Base-by-base conservation (phyloP, 148 eudicot species). In the Silene conica region DNA sequence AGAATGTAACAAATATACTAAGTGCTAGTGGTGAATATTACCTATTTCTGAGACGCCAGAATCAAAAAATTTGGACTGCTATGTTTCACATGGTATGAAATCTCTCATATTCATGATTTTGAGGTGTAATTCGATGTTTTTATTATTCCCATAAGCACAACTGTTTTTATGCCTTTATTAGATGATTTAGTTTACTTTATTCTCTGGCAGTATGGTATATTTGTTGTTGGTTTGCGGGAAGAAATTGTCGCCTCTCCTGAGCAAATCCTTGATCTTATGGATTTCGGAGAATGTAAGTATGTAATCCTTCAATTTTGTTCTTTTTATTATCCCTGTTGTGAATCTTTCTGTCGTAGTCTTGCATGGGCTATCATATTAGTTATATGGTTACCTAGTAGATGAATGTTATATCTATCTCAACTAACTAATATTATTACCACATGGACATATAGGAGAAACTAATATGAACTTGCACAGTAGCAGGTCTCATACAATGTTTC, bases 401-500 rank as follows among this genome's bases (percentile, higher is more conserved):
- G 9, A 67, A 21, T 64, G 45, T 22, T 74, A 43, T 16, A 26
- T 23, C 21, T 43, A 43, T 58, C n/a, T 65, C 46, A 22, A 70
- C 73, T 77, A 67, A 62, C 56, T 34, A 68, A 59, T 69, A 25
- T 5, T 69, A 59, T 69, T 43, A 22, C 41, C 92, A 76, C 93
- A 90, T 80, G 89, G 99, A 28, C 99, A 92, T 80, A 87, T 90
- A 77, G 99, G 97, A 71, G 99, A 95, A 83, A 95, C 99, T 65
- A 95, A 95, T 85, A 95, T 95, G 99, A 95, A 95, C 65, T 58
- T 89, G 55, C 89, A 95, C 77, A 95, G 99, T 70, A 95, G 97
- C 66, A 84, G 99, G 76, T 95, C 99, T 70, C 99, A 95, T 78
- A 92, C 99, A 74, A 92, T 95, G 75, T 95, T 95, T 68, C 96